Base-by-base conservation (phyloP, 257 asterid species). In the Nicotiana tomentosiformis region DNA sequence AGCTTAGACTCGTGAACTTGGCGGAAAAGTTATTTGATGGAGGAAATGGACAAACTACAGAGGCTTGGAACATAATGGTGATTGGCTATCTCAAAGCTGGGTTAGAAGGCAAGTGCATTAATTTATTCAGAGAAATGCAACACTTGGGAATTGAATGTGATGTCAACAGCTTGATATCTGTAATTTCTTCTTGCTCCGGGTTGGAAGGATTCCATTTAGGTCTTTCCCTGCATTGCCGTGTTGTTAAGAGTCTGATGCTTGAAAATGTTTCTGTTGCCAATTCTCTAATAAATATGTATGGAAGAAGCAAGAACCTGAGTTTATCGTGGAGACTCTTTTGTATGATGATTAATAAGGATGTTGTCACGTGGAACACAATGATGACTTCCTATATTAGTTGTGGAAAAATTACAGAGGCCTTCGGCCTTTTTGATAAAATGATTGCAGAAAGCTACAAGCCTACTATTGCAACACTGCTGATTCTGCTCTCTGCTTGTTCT, bases 261-360 rank as follows among this genome's bases (percentile, higher is more conserved):
- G 92, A 87, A 70, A 85, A 92, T 81, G 85, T 88, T 65, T 83
- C 92, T 1, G 83, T 93, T 37, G 82, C 82, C 78, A 94, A 93
- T 87, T 91, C 97, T n/a, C 94, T 94, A 67, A 88, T 94, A 61
- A 87, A 83, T 84, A 87, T 91, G 98, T 92, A 94, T 61, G 95
- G 95, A 32, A 92, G 85, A 84, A 85, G 87, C 65, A 91, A 91
- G 67, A 87, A 88, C 69, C 76, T 88, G 35, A 81, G 68, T 18
- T 61, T 84, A 16, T 94, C 95, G 2, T 84, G 82, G 84, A 88
- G 87, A 78, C 60, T 94, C 49, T 93, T 93, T 82, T 67, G 66
- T 81, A 4, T 8, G 29, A 83, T 76, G 49, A 62, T 84, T 9
- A 82, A 84, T 72, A 91, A 89, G 84, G 88, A 88, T 62, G 86